A percentile compares a stretch with the other conserved stretches of the same genome.
These are phyloP conservation scores for Prunus campanulata DNA, from an alignment of 306 rosid genomes.

Conservation along the genomic window DNA sequence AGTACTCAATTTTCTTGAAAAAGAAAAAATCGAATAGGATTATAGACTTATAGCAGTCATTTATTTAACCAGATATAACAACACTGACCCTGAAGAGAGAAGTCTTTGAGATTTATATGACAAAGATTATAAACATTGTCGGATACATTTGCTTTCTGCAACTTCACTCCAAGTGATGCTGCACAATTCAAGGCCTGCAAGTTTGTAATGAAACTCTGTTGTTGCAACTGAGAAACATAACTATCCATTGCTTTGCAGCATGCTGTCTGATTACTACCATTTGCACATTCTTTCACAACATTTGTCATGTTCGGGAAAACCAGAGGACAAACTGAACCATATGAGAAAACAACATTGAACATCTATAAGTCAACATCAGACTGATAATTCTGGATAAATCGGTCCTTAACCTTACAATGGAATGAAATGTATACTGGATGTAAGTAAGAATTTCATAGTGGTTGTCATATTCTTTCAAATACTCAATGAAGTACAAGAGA, in stretches of 20 bases:
- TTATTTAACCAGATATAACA: conserved; percentile 12
- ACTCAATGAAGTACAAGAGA: neutral
- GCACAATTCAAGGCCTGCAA: conserved; percentile 76
- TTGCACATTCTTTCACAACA: conserved; percentile 47
- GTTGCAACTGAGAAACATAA: conserved; percentile 57
- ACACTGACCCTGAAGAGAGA: conserved; percentile 70
- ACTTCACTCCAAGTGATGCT: conserved; percentile 52
- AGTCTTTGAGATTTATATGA: conserved; percentile 61
- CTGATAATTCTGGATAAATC: neutral
- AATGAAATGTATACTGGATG: neutral
- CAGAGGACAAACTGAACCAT: conserved; percentile 59
- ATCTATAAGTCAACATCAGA: conserved; percentile 27
- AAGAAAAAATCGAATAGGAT: conserved; percentile 6
- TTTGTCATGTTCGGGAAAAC: conserved; percentile 46
- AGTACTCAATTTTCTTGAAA: conserved; percentile 10
- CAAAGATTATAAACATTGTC: conserved; percentile 50
- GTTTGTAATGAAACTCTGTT: conserved; percentile 68
- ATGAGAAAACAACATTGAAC: conserved; percentile 19
- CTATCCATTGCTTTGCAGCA: conserved; percentile 57
- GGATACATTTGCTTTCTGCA: conserved; percentile 53
- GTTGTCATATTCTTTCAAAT: neutral
- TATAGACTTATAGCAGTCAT: neutral
- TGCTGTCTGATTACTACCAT: conserved; percentile 34
- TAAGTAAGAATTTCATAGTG: conserved; percentile 8
- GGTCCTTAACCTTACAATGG: neutral